These are phyloP conservation scores for Saccharomyces hybrid DNA, from an alignment of 1,139 yeast species.

Conservation along the genomic window DNA sequence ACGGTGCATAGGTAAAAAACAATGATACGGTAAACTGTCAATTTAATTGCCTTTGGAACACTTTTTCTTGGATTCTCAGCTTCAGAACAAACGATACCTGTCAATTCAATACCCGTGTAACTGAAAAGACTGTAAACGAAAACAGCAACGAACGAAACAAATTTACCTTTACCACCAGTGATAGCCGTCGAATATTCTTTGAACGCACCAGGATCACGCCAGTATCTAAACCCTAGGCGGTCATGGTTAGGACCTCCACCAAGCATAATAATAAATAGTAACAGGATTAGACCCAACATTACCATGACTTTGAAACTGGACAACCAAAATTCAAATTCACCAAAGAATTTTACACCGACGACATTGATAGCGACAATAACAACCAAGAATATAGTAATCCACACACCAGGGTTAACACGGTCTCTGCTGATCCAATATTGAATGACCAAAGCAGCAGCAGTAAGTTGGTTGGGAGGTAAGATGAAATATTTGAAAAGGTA, in stretches of 20 bases:
- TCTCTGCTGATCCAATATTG: constrained; percentile 45
- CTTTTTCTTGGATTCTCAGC: constrained; percentile 67
- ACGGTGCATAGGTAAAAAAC: constrained; percentile 62
- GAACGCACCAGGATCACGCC: constrained; percentile 42
- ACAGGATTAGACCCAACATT: constrained; percentile 48
- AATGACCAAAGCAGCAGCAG: constrained; percentile 33
- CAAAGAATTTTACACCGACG: constrained; percentile 49
- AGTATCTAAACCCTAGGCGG: constrained; percentile 44
- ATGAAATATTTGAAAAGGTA: constrained; percentile 58
- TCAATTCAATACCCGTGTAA: constrained; percentile 69
- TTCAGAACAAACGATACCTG: constrained; percentile 70
- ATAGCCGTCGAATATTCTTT: constrained; percentile 41
- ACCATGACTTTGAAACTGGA: constrained; percentile 50
- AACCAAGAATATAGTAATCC: constrained; percentile 44
- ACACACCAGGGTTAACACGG: constrained; percentile 43
- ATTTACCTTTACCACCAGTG: constrained; percentile 41
- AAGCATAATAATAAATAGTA: constrained; percentile 44
- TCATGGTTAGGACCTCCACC: constrained; percentile 55
- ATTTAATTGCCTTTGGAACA: constrained; percentile 69
- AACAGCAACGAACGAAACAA: constrained; percentile 59
- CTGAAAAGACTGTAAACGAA: constrained; percentile 72
- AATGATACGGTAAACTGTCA: constrained; percentile 69
- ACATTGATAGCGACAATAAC: constrained; percentile 46
- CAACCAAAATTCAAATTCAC: constrained; percentile 65
- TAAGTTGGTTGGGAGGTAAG: constrained; percentile 57